Evolutionary conservation across 352 stramenopile genomes (phyloP).

Genomic region (Blastocystis hominis): DNA sequence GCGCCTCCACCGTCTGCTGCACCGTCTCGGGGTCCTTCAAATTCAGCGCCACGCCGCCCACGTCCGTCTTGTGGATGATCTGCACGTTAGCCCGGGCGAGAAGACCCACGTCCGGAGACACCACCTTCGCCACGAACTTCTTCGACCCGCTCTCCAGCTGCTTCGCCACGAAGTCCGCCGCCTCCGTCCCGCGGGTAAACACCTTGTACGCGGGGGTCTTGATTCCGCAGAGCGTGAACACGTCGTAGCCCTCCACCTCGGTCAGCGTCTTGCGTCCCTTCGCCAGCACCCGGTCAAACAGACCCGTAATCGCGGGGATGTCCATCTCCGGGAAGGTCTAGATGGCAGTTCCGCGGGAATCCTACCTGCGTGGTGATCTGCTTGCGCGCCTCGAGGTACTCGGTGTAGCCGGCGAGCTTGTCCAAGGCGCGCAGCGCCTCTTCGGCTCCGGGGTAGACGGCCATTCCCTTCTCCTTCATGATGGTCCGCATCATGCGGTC

Average conservation of each 20-base stretch:
- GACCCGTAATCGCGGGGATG: background rate
- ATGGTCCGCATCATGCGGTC: conserved; percentile 32
- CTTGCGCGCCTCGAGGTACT: conserved; percentile 15
- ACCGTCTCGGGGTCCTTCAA: conserved; percentile 28
- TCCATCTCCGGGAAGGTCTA: conserved; percentile 14
- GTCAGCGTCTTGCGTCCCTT: conserved; percentile 27
- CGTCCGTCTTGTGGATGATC: conserved; percentile 54
- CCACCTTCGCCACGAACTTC: conserved; percentile 38
- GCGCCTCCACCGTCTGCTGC: conserved; percentile 3
- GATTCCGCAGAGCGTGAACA: conserved; percentile 31
- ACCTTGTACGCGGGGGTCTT: conserved; percentile 9
- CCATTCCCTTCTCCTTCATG: conserved; percentile 27
- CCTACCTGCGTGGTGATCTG: background rate
- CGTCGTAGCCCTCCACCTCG: conserved; percentile 35
- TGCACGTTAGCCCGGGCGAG: background rate
- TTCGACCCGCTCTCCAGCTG: background rate
- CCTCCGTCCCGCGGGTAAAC: background rate
- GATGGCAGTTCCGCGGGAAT: background rate
- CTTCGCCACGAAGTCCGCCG: conserved; percentile 22
- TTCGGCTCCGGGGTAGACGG: background rate
- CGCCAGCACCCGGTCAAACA: conserved; percentile 6
- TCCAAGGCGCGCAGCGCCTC: conserved; percentile 12
- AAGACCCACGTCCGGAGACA: conserved; percentile 7
- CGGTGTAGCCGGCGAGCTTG: conserved; percentile 21
- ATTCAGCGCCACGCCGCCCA: conserved; percentile 42